Conservation (phyloP, 176 grass and related monocot genomes). For the Zoysia pacifica region DNA sequence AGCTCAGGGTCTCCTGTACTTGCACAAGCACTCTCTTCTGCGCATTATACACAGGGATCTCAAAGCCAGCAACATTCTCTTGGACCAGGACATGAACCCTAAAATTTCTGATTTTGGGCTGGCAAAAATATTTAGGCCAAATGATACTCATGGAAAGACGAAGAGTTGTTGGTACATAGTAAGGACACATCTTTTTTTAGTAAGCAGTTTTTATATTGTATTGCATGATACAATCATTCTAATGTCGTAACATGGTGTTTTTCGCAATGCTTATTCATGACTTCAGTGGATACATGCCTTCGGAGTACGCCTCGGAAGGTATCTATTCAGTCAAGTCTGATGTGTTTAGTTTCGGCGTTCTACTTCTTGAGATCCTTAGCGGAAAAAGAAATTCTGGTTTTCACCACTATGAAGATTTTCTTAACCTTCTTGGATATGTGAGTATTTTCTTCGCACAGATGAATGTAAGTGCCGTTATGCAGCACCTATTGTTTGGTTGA, state of each 20-base stretch:
- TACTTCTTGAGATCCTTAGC: constrained; percentile 50
- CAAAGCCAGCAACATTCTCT: too few relatives aligned
- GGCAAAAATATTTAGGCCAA: too few relatives aligned
- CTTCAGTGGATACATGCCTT: not conserved
- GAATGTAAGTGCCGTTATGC: not conserved
- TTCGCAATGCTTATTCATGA: too few relatives aligned
- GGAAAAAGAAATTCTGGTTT: constrained; percentile 41
- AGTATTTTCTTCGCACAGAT: not conserved
- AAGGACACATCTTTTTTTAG: constrained; percentile 3
- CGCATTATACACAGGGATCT: not conserved
- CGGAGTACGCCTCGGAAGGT: constrained; percentile 45
- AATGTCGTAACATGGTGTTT: not conserved
- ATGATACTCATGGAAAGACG: too few relatives aligned
- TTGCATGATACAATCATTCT: not conserved
- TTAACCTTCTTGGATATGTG: constrained; percentile 53
- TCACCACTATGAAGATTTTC: not conserved
- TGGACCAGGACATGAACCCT: not conserved
- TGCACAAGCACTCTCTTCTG: constrained; percentile 43
- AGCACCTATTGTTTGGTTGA: too few relatives aligned
- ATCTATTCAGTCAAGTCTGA: constrained; percentile 49
- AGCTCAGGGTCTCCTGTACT: constrained; percentile 44
- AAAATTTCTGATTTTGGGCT: constrained; percentile 44
- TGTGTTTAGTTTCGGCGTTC: constrained; percentile 45
- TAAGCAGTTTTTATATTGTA: not conserved
- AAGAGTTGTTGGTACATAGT: constrained; percentile 43